Percentiles rank a stretch among this genome's conserved stretches.
Conservation (phyloP, 768 basidiomycete species). For the Kondoa subrosea region DNA sequence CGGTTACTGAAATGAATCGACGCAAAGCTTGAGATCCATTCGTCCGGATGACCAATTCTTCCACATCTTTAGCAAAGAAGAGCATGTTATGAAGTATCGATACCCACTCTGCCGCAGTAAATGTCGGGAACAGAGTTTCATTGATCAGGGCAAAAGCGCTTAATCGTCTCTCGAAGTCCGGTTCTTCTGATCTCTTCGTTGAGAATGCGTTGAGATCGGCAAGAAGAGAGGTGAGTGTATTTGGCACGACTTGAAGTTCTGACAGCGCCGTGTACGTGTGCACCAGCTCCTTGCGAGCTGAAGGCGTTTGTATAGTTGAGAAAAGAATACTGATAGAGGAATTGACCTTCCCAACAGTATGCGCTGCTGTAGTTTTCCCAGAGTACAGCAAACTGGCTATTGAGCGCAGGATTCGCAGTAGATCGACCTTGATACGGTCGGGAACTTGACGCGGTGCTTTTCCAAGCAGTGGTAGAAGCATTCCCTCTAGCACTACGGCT, state of each 20-base stretch:
- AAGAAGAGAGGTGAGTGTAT: constrained; percentile 41
- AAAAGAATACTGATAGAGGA: constrained; percentile 59
- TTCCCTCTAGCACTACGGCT: constrained; percentile 50
- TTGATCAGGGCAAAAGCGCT: constrained; percentile 58
- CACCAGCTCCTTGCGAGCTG: constrained; percentile 53
- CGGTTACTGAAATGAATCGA: constrained; percentile 49
- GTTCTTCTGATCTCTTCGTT: constrained; percentile 61
- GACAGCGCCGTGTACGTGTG: constrained; percentile 46
- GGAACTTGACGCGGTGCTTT: constrained; percentile 57
- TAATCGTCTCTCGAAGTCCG: constrained; percentile 76
- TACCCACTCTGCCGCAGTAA: constrained; percentile 51
- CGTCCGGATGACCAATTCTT: constrained; percentile 68
- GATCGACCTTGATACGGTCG: constrained; percentile 69
- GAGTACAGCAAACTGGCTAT: constrained; percentile 47
- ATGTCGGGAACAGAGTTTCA: constrained; percentile 40
- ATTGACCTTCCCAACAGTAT: constrained; percentile 27
- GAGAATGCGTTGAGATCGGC: constrained; percentile 71
- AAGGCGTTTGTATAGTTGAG: constrained; percentile 53
- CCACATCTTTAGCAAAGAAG: constrained; percentile 70
- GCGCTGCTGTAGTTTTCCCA: constrained; percentile 25
- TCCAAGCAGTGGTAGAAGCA: constrained; percentile 65
- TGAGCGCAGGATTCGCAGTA: constrained; percentile 53
- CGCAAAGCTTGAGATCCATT: constrained; percentile 61
- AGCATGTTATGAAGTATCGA: constrained; percentile 69
- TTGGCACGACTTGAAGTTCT: constrained; percentile 38